A percentile compares a stretch with the other conserved stretches of the same genome.
phyloP scores from a whole-genome alignment of 352 stramenopile species.

The Discostella stelligera region DNA sequence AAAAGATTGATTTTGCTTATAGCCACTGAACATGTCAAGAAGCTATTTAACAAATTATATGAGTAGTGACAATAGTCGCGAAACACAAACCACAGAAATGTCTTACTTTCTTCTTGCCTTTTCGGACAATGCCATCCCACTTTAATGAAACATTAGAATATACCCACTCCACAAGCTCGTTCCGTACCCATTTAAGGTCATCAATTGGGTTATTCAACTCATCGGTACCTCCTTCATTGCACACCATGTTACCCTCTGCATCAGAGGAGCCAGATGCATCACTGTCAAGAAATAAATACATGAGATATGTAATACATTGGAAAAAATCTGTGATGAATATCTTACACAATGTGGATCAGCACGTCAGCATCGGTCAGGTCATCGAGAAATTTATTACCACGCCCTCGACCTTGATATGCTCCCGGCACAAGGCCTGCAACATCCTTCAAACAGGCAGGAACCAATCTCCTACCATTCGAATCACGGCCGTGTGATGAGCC shows the following conservation, averaged over 20 bases:
- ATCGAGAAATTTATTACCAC: slow-evolving; percentile 86
- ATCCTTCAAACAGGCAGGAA: slow-evolving; percentile 83
- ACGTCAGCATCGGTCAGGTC: slow-evolving; percentile 85
- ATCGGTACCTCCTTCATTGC: slow-evolving; percentile 19
- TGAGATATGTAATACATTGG: background rate
- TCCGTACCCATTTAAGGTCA: slow-evolving; percentile 61
- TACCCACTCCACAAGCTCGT: slow-evolving; percentile 82
- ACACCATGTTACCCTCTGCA: slow-evolving; percentile 71
- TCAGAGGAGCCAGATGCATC: slow-evolving; percentile 69
- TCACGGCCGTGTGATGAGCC: slow-evolving; percentile 77
- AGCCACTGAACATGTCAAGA: slow-evolving; percentile 78
- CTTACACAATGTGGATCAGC: slow-evolving; percentile 79
- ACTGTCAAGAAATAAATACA: slow-evolving; percentile 3
- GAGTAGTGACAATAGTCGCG: background rate
- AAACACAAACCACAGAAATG: background rate
- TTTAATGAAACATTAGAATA: slow-evolving; percentile 76
- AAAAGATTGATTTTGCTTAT: slow-evolving; percentile 70
- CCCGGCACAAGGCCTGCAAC: slow-evolving; percentile 85
- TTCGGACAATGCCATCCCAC: slow-evolving; percentile 68
- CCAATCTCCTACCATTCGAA: slow-evolving; percentile 59
- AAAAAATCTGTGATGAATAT: slow-evolving; percentile 38
- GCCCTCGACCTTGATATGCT: slow-evolving; percentile 80
- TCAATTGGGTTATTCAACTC: slow-evolving; percentile 30
- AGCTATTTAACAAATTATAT: slow-evolving; percentile 47
- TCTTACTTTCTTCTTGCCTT: slow-evolving; percentile 60